Percentiles rank a stretch among this genome's conserved stretches.
These are phyloP conservation scores for Alternaria arbusti DNA, from an alignment of 2,329 filamentous ascomycete genomes.

Conservation along the genomic window DNA sequence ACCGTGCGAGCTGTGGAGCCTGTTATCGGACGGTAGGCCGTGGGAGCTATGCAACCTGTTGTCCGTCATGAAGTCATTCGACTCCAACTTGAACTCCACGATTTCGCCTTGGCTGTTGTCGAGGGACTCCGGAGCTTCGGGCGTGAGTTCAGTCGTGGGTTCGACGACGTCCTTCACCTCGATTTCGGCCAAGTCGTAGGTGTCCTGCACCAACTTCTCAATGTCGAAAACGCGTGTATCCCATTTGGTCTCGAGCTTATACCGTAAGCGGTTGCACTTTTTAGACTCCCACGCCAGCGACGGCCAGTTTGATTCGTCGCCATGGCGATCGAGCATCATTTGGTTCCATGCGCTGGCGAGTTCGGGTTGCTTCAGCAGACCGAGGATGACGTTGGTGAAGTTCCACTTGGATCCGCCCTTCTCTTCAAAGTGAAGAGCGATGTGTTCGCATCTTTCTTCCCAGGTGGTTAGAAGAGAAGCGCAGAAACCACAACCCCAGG, in stretches of 20 bases:
- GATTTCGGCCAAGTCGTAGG: slow-evolving; percentile 60
- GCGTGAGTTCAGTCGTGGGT: slow-evolving; percentile 27
- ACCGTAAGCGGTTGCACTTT: slow-evolving; percentile 67
- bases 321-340: slow-evolving; percentile 60
- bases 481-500: slow-evolving; percentile 74
- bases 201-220: slow-evolving; percentile 63
- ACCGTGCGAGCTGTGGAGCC: slow-evolving; percentile 39
- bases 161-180: slow-evolving; percentile 38
- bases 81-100: slow-evolving; percentile 45
- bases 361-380: slow-evolving; percentile 69
- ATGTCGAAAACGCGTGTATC: slow-evolving; percentile 61
- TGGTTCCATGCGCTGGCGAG: slow-evolving; percentile 68
- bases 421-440: slow-evolving; percentile 71
- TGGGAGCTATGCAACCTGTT: slow-evolving; percentile 40
- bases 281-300: slow-evolving; percentile 67
- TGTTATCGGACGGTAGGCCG: slow-evolving; percentile 34
- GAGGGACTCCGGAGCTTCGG: slow-evolving; percentile 32
- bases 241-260: slow-evolving; percentile 70
- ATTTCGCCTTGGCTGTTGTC: slow-evolving; percentile 40
- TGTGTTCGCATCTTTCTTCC: slow-evolving; percentile 72
- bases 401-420: slow-evolving; percentile 69
- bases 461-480: slow-evolving; percentile 67
- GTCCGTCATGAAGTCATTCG: slow-evolving; percentile 38
- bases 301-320: slow-evolving; percentile 58
- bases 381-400: slow-evolving; percentile 72